phyloP scores from a whole-genome alignment of 768 basidiomycete species.

The Trametes cinnabarina region DNA sequence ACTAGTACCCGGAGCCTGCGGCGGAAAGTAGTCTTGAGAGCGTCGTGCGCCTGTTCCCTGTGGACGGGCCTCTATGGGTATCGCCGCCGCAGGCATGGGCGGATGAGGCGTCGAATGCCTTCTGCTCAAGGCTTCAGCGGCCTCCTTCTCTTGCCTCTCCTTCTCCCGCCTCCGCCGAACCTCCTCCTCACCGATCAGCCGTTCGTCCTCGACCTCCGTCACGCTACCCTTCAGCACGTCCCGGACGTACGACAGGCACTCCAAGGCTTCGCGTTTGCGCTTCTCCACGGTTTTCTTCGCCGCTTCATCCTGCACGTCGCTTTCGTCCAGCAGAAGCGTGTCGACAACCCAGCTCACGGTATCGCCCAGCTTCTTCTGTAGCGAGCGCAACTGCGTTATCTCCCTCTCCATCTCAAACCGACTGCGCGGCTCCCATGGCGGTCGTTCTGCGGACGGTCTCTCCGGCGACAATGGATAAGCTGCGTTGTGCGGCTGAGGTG shows the following conservation, averaged over 20 bases:
- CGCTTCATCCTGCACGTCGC: conserved; percentile 42
- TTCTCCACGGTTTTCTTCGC: conserved; percentile 43
- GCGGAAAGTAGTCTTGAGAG: conserved; percentile 22
- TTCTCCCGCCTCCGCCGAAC: conserved; percentile 35
- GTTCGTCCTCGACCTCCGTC: conserved; percentile 59
- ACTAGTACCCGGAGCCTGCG: conserved; percentile 20
- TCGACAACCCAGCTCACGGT: conserved; percentile 76
- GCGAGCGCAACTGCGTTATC: conserved; percentile 47
- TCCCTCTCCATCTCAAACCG: conserved; percentile 74
- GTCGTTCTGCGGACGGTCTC: conserved; percentile 51
- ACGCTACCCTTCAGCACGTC: conserved; percentile 61
- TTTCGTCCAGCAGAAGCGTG: conserved; percentile 55
- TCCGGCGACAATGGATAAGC: conserved; percentile 68
- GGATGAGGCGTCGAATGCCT: conserved; percentile 17
- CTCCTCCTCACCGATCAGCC: conserved; percentile 58
- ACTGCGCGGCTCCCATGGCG: conserved; percentile 66
- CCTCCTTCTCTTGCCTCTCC: conserved; percentile 26
- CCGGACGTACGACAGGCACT: conserved; percentile 73
- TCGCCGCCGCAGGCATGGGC: conserved; percentile 24
- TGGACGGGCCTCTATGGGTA: conserved; percentile 19
- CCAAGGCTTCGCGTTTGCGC: conserved; percentile 60
- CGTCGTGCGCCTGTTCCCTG: conserved; percentile 15
- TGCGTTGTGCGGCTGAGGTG: conserved; percentile 37
- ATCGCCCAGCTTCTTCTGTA: conserved; percentile 65
- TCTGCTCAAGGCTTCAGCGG: conserved; percentile 20